phyloP scores from a whole-genome alignment of 306 rosid species.

The Cicer bijugum region DNA sequence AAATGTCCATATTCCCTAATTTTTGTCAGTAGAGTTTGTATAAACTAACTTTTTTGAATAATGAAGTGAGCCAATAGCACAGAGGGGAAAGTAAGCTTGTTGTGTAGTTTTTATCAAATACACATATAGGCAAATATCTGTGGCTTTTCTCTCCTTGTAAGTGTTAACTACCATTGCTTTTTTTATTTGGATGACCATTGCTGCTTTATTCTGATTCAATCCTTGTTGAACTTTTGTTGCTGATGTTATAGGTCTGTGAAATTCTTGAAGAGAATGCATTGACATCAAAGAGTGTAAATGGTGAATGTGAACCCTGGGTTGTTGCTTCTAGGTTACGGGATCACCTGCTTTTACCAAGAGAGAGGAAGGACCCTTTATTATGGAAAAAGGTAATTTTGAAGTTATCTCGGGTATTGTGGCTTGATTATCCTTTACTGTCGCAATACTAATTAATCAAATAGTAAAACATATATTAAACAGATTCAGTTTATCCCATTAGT shows the following conservation, averaged over 20 bases:
- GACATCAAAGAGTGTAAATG: constrained; percentile 61
- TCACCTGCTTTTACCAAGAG: constrained; percentile 89
- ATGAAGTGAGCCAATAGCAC: constrained; percentile 12
- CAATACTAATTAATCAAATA: constrained; percentile 31
- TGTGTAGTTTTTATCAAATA: constrained; percentile 11
- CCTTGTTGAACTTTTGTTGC: constrained; percentile 12
- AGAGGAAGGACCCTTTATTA: constrained; percentile 71
- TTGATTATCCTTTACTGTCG: constrained; percentile 20
- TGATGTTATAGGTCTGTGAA: constrained; percentile 73
- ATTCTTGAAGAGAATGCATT: constrained; percentile 88
- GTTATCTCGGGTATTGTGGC: constrained; percentile 16
- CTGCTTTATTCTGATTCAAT: constrained; percentile 34
- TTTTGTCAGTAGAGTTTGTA: constrained; percentile 22
- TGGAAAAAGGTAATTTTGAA: constrained; percentile 75
- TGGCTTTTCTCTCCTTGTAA: constrained; percentile 28
- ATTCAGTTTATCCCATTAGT: constrained; percentile 24
- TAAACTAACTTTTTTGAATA: constrained; percentile 22
- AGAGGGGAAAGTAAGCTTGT: constrained; percentile 12
- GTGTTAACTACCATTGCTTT: constrained; percentile 28
- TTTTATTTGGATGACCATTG: constrained; percentile 21
- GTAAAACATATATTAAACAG: constrained; percentile 37
- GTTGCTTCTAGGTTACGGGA: constrained; percentile 85
- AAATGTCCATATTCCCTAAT: constrained; percentile 9
- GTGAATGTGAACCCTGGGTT: constrained; percentile 82
- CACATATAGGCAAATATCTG: constrained; percentile 13